Evolutionary conservation across 495 filamentous ascomycete species (phyloP), one percentile per base, ranked within the genome.

Genomic region (Annulohypoxylon moriforme): DNA sequence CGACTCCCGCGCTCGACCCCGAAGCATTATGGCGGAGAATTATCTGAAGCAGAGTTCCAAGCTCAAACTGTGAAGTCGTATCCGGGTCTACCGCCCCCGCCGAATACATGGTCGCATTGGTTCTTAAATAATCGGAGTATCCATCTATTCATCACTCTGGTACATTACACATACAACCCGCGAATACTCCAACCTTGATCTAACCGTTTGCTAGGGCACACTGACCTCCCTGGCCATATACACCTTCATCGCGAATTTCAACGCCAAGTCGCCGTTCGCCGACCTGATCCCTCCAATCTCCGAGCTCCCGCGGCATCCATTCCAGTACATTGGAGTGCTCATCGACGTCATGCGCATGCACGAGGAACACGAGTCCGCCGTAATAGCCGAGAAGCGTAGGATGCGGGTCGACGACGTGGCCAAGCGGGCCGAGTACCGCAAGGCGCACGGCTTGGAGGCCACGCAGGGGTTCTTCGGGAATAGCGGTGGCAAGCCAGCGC

Each of bases 141-240:
- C 68, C 94, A 97, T 81, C 67, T 91, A 2, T 91, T 84, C 78
- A 94, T 97, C 79, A 89, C 90, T 1, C 80, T 97, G 77, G 94
- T 96, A 84, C 34, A 87, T 76, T 29, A 18, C 27, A n/a, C 4
- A 3, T 13, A 27, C 16, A 14, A 2, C 27, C 16, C 9, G 20
- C 13, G 31, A 29, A 36, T 1, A 4, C 53, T 14, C 4, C n/a
- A 1, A 16, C 18, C 50, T 18, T 10, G 20, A 7, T 60, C 59
- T 62, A 55, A 53, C 60, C 34, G 57, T 16, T 46, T 31, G 50
- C 25, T 46, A 92, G 93, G 82, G 89, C 68, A 90, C 91, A 36
- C 86, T 97, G 14, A 80, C 87, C 3, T 78, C 84, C 55, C 85
- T 97, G 4, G 90, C 90, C 18, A 73, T 87, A 56, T 90, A 86